Base-by-base conservation (phyloP, 2,329 filamentous ascomycete species). In the Ascochyta pisi region DNA sequence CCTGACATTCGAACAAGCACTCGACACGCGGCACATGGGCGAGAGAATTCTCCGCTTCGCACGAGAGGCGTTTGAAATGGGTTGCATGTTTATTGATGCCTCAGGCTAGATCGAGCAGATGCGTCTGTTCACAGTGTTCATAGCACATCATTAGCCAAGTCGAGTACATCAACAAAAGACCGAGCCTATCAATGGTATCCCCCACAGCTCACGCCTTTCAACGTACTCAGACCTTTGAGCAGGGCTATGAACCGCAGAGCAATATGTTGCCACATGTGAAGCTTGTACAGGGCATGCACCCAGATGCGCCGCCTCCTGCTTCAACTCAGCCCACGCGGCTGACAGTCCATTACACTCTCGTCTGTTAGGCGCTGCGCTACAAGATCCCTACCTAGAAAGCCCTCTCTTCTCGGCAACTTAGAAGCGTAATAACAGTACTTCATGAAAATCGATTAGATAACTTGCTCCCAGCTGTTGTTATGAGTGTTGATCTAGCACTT, bases 341-440 rank as follows among this genome's bases (percentile, higher is more conserved):
- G 31, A 43, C n/a, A 43, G 3, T 22, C 31, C 4, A 29, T 10
- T 10, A 43, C n/a, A 15, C 4, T n/a, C 12, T 37, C 10, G 29
- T 50, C 23, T 33, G 31, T 43, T 5, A 43, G 23, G 23, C 23
- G 23, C 29, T 37, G 47, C n/a, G 29, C 47, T 5, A 50, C 27
- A 8, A 19, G 1, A 3, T 42, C 22, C 22, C 35, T 22, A 16
- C 22, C 38, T 8, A 50, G 7, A 3, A 12, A 3, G 19, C n/a
- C 15, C n/a, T 50, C 47, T 19, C 12, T 31, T 9, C 22, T 23
- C 26, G 23, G 6, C n/a, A 50, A 33, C 6, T 35, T 22, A 13
- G 54, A 58, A 16, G 50, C 42, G n/a, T 58, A 58, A 31, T 58
- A 46, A 27, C 50, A 45, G 31, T 54, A 50, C 37, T 54, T 41